phyloP scores from a whole-genome alignment of 805 yeast genomes.

The Saturnispora serradocipensis region DNA sequence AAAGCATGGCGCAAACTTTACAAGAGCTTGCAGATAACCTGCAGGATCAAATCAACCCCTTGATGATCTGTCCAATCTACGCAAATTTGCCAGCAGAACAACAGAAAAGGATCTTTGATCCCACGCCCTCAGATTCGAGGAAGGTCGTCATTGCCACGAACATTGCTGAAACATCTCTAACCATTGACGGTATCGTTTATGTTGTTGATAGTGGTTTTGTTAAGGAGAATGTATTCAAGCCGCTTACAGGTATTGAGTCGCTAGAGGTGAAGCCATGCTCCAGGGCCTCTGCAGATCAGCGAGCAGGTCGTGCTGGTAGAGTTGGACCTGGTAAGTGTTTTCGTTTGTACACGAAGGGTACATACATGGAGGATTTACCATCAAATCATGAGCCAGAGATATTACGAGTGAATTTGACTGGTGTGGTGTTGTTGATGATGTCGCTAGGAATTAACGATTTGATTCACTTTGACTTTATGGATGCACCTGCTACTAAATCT shows the following conservation, averaged over 20 bases:
- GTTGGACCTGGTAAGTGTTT: slow-evolving; percentile 96
- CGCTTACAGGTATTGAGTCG: slow-evolving; percentile 82
- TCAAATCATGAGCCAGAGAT: slow-evolving; percentile 85
- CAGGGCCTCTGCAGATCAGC: slow-evolving; percentile 89
- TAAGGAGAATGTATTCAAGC: slow-evolving; percentile 83
- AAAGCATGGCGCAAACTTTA: slow-evolving; percentile 62
- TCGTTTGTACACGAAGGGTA: slow-evolving; percentile 76
- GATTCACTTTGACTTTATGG: slow-evolving; percentile 81
- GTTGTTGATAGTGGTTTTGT: slow-evolving; percentile 95
- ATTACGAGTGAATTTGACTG: slow-evolving; percentile 69
- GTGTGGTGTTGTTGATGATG: slow-evolving; percentile 65
- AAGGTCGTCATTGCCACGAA: slow-evolving; percentile 93
- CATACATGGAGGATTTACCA: slow-evolving; percentile 69
- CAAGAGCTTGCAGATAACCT: slow-evolving; percentile 55
- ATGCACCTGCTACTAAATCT: slow-evolving; percentile 70
- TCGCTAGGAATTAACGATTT: slow-evolving; percentile 82
- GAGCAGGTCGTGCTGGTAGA: slow-evolving; percentile 98
- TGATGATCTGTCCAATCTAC: slow-evolving; percentile 79
- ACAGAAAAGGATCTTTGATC: slow-evolving; percentile 76
- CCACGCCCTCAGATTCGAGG: slow-evolving; percentile 69
- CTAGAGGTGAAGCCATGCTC: slow-evolving; percentile 83
- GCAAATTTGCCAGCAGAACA: slow-evolving; percentile 83
- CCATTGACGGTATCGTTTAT: slow-evolving; percentile 90
- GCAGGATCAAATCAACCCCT: slow-evolving; percentile 44
- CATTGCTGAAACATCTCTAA: slow-evolving; percentile 93